Base-by-base conservation (phyloP, 1,139 yeast species). In the Pichia sp. region DNA sequence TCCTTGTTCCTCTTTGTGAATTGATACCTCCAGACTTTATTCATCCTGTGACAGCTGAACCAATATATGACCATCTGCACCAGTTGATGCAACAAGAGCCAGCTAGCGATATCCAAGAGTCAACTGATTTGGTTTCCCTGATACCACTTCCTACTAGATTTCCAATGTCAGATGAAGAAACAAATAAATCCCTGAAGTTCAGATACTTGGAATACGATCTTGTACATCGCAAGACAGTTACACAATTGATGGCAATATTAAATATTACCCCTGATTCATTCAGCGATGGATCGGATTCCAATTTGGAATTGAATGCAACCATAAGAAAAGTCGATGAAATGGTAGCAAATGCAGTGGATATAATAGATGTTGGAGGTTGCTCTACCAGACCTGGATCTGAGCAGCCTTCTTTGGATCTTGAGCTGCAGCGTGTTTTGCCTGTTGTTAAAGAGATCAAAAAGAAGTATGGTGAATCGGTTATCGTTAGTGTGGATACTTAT, bases 251-350 rank as follows among this genome's bases (percentile, higher is more conserved):
- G 99, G 96, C 92, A 1, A 85, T 93, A 49, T 70, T 93, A 56
- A 93, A 93, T 65, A 79, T 87, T 23, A 93, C 99, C 0, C 97
- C 98, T 0, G 98, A 95, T 67, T 90, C 97, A 0, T 93, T 93
- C 66, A 89, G 97, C 52, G 99, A 95, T 70, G 98, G 96, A 0
- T 92, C 95, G 0, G 68, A 72, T 5, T 67, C 68, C 4, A 61
- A 79, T 3, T 70, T 72, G 31, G 79, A 82, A 1, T 61, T 79
- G 1, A 61, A 59, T 1, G 63, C 67, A 2, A 79, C 81, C 0
- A 65, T 71, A 54, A 59, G 68, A 32, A 76, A 84, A 69, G 80
- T 84, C 10, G 64, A 69, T 1, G 61, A 57, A 16, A 68, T 69
- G 72, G 55, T 64, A 8, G 62, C 63, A 0, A 75, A 79, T 23